Evolutionary conservation across 495 filamentous ascomycete species (phyloP), one percentile per base, ranked within the genome.

Genomic region (Geoglossum glabrum): DNA sequence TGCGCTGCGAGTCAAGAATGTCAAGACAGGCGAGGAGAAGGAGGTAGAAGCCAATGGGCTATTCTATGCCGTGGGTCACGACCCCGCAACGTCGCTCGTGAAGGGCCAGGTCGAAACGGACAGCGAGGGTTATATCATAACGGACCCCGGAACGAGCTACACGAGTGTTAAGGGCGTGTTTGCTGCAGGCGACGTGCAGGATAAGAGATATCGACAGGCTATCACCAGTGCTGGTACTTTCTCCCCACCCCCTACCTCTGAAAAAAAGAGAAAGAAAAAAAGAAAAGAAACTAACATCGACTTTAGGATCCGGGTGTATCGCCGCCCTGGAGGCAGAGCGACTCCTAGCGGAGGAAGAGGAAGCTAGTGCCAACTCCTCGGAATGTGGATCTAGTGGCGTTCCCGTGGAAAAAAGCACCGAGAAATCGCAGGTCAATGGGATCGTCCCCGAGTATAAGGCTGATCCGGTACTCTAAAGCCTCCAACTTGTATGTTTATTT

Each of bases 21-120:
- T 82, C n/a, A 69, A 75, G 64, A 84, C 79, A 51, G 87, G 86
- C n/a, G 64, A 84, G 69, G 79, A 82, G 67, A 83, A 90, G 74
- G 80, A 81, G 13, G 71, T 97, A 33, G 82, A 86, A 61, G 89
- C 92, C 13, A 95, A 86, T 68, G 92, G 92, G 56, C 74, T 99
- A 21, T 99, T 99, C 74, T 99, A 99, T 69, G 92, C 92, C 63
- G 82, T 99, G 62, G 92, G 92, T 4, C 92, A 99, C 71, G 89
- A 97, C 69, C 92, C 92, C 5, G 92, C 92, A 59, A 99, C 86
- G 10, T 68, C 68, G 28, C 73, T 97, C 50, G 81, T 99, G 70
- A 87, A 89, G 77, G 86, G 79, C 23, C 86, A 95, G 72, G 63
- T 97, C 49, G 75, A 93, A 43, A 83, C 81, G 59, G 92, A 99